Evolutionary conservation across 2,329 filamentous ascomycete genomes (phyloP).

Genomic region (Ceratocystiopsis sp.): DNA sequence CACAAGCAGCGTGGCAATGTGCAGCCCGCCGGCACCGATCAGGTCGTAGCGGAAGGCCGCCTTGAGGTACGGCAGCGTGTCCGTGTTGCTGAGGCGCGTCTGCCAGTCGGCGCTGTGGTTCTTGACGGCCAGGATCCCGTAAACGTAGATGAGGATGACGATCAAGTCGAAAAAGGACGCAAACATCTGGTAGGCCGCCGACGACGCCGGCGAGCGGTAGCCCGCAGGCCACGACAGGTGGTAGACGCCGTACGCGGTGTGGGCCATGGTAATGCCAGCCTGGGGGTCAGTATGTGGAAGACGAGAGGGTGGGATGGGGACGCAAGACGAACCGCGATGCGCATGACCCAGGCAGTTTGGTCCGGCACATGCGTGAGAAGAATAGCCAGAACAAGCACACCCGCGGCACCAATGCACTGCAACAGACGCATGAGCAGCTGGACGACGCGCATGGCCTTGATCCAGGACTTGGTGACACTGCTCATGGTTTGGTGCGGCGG

Average conservation of each 20-base stretch:
- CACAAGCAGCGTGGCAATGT: constrained; percentile 51
- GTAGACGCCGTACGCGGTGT: constrained; percentile 63
- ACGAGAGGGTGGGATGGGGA: background rate
- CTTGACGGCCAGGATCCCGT: constrained; percentile 30
- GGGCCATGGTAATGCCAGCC: constrained; percentile 58
- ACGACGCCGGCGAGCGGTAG: constrained; percentile 58
- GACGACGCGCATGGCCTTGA: constrained; percentile 50
- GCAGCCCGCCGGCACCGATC: constrained; percentile 46
- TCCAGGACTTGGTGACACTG: constrained; percentile 48
- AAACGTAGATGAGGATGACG: constrained; percentile 37
- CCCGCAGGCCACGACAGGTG: constrained; percentile 58
- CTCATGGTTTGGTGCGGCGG: constrained; percentile 49
- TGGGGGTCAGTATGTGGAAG: constrained; percentile 17
- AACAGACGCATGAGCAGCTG: constrained; percentile 53
- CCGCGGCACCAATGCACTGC: constrained; percentile 51
- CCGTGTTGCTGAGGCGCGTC: constrained; percentile 44
- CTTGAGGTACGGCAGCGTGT: constrained; percentile 41
- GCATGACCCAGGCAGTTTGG: constrained; percentile 56
- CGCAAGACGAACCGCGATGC: constrained; percentile 47
- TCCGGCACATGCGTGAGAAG: constrained; percentile 52
- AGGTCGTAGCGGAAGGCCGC: constrained; percentile 52
- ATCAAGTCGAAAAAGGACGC: constrained; percentile 52
- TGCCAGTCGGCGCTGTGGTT: constrained; percentile 39
- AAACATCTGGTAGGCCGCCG: constrained; percentile 81
- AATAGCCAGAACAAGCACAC: constrained; percentile 59